These are phyloP conservation scores for Podaxis sp. DNA, from an alignment of 768 basidiomycete genomes.

Conservation along the genomic window DNA sequence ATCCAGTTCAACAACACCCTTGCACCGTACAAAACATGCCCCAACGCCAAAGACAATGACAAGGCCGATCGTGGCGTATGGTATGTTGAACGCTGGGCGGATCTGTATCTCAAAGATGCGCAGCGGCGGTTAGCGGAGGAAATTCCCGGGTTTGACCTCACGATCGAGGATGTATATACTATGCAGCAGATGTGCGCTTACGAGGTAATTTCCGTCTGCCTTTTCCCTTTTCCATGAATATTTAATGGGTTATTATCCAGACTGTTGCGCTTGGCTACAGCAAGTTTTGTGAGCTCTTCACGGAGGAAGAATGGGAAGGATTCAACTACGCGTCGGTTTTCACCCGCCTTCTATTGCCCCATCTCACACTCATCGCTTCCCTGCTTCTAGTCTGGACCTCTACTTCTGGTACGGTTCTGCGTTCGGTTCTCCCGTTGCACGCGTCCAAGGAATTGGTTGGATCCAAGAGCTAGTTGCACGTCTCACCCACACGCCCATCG, in stretches of 20 bases:
- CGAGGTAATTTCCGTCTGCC: constrained; percentile 44
- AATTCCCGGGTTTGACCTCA: constrained; percentile 58
- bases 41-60: constrained; percentile 44
- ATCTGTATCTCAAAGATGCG: constrained; percentile 68
- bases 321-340: constrained; percentile 75
- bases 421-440: constrained; percentile 78
- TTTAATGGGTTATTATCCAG: constrained; percentile 26
- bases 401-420: constrained; percentile 74
- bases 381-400: constrained; percentile 50
- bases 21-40: constrained; percentile 79
- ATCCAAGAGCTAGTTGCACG: constrained; percentile 81
- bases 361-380: background rate
- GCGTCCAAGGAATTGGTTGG: constrained; percentile 75
- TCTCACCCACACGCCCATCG: constrained; percentile 71
- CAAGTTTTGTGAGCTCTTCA: constrained; percentile 88
- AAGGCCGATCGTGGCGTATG: constrained; percentile 55
- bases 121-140: constrained; percentile 52
- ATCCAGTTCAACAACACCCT: constrained; percentile 78
- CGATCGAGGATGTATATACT: constrained; percentile 64
- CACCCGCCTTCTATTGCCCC: background rate
- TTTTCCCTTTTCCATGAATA: background rate
- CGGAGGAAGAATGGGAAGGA: constrained; percentile 89
- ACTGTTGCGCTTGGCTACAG: constrained; percentile 91
- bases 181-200: constrained; percentile 86
- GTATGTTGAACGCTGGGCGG: constrained; percentile 64